These are phyloP conservation scores for Quercus mongolica DNA, from an alignment of 306 rosid genomes.

Conservation along the genomic window DNA sequence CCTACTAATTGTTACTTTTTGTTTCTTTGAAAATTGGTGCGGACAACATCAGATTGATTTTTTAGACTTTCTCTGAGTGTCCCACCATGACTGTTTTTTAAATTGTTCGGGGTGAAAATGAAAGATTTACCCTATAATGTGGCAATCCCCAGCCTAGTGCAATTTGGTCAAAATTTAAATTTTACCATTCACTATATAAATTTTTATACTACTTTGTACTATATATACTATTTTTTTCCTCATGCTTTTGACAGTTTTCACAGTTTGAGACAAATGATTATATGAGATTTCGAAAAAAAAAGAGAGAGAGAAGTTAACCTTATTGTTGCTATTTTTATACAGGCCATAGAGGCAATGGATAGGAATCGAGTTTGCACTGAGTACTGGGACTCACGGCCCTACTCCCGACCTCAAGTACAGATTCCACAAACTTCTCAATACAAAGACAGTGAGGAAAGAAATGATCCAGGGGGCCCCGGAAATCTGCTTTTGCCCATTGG, in stretches of 20 bases:
- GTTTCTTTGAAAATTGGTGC: too few species aligned
- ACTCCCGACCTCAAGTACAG: conserved; percentile 85
- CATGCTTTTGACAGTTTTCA: not conserved
- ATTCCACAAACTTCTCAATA: conserved; percentile 56
- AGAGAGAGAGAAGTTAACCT: not conserved
- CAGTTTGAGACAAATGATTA: not conserved
- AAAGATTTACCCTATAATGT: not conserved
- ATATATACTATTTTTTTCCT: not conserved
- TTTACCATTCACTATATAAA: too few species aligned
- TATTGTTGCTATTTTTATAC: conserved; percentile 20
- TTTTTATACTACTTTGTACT: too few species aligned
- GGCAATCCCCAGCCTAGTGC: too few species aligned
- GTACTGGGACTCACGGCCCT: conserved; percentile 97
- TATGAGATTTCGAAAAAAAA: not conserved
- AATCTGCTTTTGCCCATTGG: conserved; percentile 28
- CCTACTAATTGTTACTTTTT: too few species aligned
- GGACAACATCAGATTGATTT: too few species aligned
- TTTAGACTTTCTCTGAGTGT: too few species aligned
- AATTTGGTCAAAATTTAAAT: too few species aligned
- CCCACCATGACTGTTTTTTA: too few species aligned
- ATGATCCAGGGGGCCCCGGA: conserved; percentile 27
- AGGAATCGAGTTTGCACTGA: conserved; percentile 69
- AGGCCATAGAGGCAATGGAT: conserved; percentile 95
- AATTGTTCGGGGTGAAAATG: not conserved
- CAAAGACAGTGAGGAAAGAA: conserved; percentile 18